Percentiles rank a stretch among this genome's conserved stretches.
Conservation (phyloP, 495 filamentous ascomycete species). For the Rhypophila decipiens region DNA sequence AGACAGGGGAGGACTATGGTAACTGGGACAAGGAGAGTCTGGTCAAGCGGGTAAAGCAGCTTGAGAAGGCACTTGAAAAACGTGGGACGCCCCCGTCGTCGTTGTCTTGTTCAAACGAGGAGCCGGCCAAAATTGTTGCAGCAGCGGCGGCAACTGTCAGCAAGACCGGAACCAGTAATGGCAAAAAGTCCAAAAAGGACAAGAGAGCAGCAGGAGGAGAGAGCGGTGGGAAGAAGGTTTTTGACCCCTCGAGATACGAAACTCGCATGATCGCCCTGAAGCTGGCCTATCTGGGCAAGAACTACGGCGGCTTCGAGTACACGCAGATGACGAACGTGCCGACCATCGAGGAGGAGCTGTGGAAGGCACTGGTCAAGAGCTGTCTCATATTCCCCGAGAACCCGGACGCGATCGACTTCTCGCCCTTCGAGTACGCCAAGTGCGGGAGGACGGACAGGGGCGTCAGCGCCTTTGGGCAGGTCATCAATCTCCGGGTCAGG, state of each 20-base stretch:
- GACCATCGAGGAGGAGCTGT: conserved; percentile 85
- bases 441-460: conserved; percentile 89
- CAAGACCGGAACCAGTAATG: background rate
- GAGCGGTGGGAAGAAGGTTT: conserved; percentile 31
- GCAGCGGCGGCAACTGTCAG: conserved; percentile 8
- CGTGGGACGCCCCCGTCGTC: background rate
- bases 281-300: conserved; percentile 84
- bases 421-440: conserved; percentile 82
- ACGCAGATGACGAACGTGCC: conserved; percentile 58
- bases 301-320: conserved; percentile 88
- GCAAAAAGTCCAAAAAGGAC: conserved; percentile 13
- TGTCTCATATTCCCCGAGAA: conserved; percentile 70
- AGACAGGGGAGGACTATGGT: conserved; percentile 21
- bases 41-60: conserved; percentile 54
- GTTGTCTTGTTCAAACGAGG: conserved; percentile 1
- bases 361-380: conserved; percentile 77
- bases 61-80: conserved; percentile 54
- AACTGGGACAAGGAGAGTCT: conserved; percentile 62
- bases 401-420: conserved; percentile 56
- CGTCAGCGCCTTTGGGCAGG: conserved; percentile 95
- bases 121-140: conserved; percentile 5
- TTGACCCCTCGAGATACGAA: conserved; percentile 74
- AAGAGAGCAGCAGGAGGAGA: conserved; percentile 21
- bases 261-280: conserved; percentile 86
- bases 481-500: conserved; percentile 74